Conservation (phyloP, 345 rosid genomes). For the Clausena lansium region DNA sequence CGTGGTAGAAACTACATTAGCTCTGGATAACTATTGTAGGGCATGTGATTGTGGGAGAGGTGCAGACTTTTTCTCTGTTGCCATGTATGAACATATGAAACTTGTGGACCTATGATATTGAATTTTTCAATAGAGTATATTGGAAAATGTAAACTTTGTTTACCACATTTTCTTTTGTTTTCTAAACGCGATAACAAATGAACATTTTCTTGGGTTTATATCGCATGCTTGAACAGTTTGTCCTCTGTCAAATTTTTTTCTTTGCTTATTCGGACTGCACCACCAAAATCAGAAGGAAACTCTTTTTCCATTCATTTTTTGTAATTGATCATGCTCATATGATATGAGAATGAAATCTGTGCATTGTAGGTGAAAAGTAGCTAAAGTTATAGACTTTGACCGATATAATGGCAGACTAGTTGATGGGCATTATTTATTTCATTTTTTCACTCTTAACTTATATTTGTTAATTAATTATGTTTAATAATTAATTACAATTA, state of each 20-base stretch:
- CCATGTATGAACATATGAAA: conserved; percentile 53
- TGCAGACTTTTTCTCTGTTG: conserved; percentile 94
- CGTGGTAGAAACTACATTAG: conserved; percentile 95
- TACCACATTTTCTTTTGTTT: neutral
- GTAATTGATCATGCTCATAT: neutral
- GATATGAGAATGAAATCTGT: conserved; percentile 3
- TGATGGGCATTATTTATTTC: too few relatives aligned
- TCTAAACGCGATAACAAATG: neutral
- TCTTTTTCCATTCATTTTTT: neutral
- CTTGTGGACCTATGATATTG: neutral
- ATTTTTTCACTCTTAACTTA: too few relatives aligned
- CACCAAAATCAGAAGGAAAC: neutral
- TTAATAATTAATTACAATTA: too few relatives aligned
- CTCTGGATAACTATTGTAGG: conserved; percentile 89
- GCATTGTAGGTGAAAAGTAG: conserved; percentile 85
- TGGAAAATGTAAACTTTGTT: neutral
- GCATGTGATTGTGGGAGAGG: conserved; percentile 99
- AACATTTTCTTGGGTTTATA: neutral
- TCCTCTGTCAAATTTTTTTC: neutral
- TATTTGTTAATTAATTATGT: too few relatives aligned
- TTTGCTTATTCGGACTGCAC: neutral
- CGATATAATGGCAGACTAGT: conserved; percentile 96
- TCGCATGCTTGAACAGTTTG: neutral
- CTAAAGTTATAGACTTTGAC: conserved; percentile 99
- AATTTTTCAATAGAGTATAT: neutral